Evolutionary conservation across 306 rosid genomes (phyloP), one percentile per base, ranked within the genome.

Genomic region (Elaeagnus macrophylla): DNA sequence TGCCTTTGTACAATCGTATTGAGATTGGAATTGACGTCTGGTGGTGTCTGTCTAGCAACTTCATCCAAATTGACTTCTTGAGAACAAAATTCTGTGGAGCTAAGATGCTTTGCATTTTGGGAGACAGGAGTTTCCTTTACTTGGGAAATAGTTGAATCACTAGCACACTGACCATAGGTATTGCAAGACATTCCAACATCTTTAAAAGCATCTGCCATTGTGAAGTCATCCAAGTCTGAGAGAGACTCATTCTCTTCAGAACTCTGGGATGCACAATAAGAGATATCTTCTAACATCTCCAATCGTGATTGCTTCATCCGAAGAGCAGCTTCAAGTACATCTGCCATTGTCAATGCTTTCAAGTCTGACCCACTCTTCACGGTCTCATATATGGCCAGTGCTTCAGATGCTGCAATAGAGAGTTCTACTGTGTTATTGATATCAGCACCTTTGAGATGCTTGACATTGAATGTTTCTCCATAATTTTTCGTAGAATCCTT

Each of bases 321-420:
- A 51, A 90, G 94, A 61, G 95, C 79, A 74, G 67, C 78, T 78
- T 90, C 97, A 68, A 86, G 88, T 15, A 78, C 70, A 53, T 74
- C 74, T 66, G 72, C 75, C 46, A 75, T 45, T 63, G 60, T 69
- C 46, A 73, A 36, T 68, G 64, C 66, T 63, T 81, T 78, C 32
- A 59, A 55, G 66, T 61, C 61, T 57, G 72, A 54, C 59, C 55
- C 85, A 70, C 38, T 49, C 67, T 75, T 74, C 20, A 68, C 69
- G 53, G 76, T 59, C 60, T 86, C 94, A 62, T 90, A 81, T 70
- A 90, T 81, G 68, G 77, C 88, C 67, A 90, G 40, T 72, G 94
- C 95, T 69, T 90, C 97, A 47, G 97, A 90, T 64, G 97, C 97
- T 11, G 77, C 84, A 64, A 83, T 70, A 52, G 84, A 86, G 42